Percentiles rank a stretch among this genome's conserved stretches.
phyloP scores from a whole-genome alignment of 257 asterid genomes.

The Capsicum baccatum region DNA sequence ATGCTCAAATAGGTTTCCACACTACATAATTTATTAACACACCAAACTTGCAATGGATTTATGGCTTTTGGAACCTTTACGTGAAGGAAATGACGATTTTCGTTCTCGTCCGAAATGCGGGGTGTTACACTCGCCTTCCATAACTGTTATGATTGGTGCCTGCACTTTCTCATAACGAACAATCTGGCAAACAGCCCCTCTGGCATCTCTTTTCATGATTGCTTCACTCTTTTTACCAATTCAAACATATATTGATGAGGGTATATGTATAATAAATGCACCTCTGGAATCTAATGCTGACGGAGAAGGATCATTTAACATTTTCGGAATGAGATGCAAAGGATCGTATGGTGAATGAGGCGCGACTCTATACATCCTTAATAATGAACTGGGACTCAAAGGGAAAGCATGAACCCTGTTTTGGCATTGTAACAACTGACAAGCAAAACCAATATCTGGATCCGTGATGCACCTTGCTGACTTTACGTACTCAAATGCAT shows the following conservation, averaged over 20 bases:
- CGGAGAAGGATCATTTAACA: constrained; percentile 55
- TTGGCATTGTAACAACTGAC: constrained; percentile 58
- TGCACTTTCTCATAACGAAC: constrained; percentile 59
- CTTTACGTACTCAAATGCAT: too few relatives aligned
- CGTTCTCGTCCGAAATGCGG: constrained; percentile 43
- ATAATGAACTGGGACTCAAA: constrained; percentile 52
- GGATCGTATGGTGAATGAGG: constrained; percentile 64
- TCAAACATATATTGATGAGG: constrained; percentile 54
- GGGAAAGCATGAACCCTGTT: constrained; percentile 59
- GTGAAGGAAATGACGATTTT: too few relatives aligned
- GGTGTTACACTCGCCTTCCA: constrained; percentile 50
- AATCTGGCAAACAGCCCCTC: constrained; percentile 61
- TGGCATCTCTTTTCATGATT: constrained; percentile 55
- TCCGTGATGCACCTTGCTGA: constrained; percentile 38
- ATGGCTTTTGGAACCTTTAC: constrained; percentile 25
- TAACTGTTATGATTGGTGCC: constrained; percentile 44
- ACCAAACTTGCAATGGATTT: too few relatives aligned
- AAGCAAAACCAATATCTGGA: constrained; percentile 64
- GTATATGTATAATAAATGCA: constrained; percentile 54
- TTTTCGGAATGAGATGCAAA: constrained; percentile 56
- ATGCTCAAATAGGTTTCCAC: too few relatives aligned
- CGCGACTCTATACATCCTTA: constrained; percentile 53
- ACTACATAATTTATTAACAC: too few relatives aligned
- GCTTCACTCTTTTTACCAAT: constrained; percentile 51
- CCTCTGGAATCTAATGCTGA: constrained; percentile 58